These are phyloP conservation scores for Chlorella sp. DNA, from an alignment of 139 green algal species.

Conservation along the genomic window DNA sequence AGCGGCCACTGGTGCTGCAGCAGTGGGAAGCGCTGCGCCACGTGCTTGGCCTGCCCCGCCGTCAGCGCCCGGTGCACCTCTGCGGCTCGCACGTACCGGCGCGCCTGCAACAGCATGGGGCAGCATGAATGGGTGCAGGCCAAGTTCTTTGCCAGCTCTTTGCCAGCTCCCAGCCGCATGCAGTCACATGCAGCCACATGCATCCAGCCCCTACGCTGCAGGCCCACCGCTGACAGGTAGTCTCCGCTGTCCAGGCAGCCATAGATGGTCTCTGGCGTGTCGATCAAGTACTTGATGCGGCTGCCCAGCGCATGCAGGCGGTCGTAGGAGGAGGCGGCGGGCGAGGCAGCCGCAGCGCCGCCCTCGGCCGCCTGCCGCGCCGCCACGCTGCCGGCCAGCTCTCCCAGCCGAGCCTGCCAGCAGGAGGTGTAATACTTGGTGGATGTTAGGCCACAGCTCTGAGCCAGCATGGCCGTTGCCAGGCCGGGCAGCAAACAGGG, in stretches of 20 bases:
- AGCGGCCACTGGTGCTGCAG: conserved; percentile 90
- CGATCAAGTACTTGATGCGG: conserved; percentile 95
- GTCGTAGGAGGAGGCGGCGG: conserved; percentile 41
- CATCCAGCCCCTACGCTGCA: no score
- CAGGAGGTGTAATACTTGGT: conserved; percentile 32
- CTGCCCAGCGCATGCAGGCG: conserved; percentile 78
- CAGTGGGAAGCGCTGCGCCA: conserved; percentile 83
- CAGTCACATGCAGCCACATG: no score
- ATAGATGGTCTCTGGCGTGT: conserved; percentile 98
- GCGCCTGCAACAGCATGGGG: no score
- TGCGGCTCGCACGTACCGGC: conserved; percentile 79
- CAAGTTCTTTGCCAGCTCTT: no score
- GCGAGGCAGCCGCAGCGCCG: not conserved
- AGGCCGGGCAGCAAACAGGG: no score
- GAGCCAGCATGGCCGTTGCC: no score
- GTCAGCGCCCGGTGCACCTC: conserved; percentile 77
- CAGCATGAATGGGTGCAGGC: no score
- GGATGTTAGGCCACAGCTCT: no score
- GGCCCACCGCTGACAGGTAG: conserved; percentile 72
- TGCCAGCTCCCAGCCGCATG: no score
- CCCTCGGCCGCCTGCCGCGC: not conserved
- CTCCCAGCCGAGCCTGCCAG: conserved; percentile 59
- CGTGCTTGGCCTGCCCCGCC: conserved; percentile 30
- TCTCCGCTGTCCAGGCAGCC: conserved; percentile 86
- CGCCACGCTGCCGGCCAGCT: not conserved